Base-by-base conservation (phyloP, 139 green algal species). In the Nannochloris sp. region DNA sequence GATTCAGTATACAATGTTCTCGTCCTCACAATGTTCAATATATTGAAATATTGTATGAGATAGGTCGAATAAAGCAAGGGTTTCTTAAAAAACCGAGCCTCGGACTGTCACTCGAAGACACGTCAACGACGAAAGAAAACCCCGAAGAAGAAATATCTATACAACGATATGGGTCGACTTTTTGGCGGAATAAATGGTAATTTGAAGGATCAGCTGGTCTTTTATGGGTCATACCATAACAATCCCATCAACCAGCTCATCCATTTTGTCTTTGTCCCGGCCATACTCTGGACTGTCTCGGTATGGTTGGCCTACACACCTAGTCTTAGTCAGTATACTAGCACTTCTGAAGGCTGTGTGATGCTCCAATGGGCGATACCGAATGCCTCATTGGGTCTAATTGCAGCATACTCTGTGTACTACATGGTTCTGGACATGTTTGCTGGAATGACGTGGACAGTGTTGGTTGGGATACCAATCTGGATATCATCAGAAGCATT, bases 251-350 rank as follows among this genome's bases (percentile, higher is more conserved):
- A 91, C 71, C 83, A 92, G 70, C 64, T 83, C 23, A 88, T 94
- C 6, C 87, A 94, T 61, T 86, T 90, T 51, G 36, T 94, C 5
- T 94, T 87, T 63, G 85, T 94, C 15, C 86, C 86, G 0, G 27
- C 59, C 40, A 84, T 93, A 27, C 19, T 90, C 3, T 92, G 83
- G 85, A 76, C 71, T 2, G 29, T 74, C 1, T 48, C 43, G 4
- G 86, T 93, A 2, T 87, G 83, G 81, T 57, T 87, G 4, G 65
- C 77, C 4, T 76, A 76, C 44, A 70, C 74, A 1, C 79, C 80
- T 29, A 62, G 46, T 62, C 53, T 70, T 18, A 61, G 23, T 56
- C 27, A 27, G 24, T 27, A 5, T 29, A 29, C 4, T 29, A 29
- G 27, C 27, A 29, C 0, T 29, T 29, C 27, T 29, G 27, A 29